Evolutionary conservation across 768 basidiomycete genomes (phyloP).

Genomic region (Ramaria rubella): DNA sequence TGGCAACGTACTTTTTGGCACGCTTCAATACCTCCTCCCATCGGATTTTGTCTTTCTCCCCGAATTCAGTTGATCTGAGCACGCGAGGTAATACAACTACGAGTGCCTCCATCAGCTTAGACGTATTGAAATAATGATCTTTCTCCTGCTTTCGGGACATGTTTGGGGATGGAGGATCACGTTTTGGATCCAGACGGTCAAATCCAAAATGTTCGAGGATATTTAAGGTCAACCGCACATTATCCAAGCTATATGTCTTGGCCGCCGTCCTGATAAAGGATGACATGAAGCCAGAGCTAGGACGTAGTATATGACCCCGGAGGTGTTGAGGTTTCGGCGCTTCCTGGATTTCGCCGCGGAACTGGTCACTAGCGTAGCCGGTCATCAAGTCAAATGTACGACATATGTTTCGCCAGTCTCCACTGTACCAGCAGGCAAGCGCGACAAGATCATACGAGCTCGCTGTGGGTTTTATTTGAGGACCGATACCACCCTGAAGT

Average conservation of each 20-base stretch:
- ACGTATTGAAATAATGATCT: constrained; percentile 34
- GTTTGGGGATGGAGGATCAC: background rate
- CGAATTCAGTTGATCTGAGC: background rate
- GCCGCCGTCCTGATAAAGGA: constrained; percentile 54
- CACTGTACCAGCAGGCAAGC: constrained; percentile 53
- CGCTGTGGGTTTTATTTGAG: constrained; percentile 40
- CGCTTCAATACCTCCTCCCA: background rate
- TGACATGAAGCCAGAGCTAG: constrained; percentile 50
- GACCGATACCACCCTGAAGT: constrained; percentile 31
- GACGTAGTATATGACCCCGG: constrained; percentile 38
- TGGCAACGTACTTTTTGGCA: too few species aligned
- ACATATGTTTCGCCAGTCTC: constrained; percentile 55
- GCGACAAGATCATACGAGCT: constrained; percentile 58
- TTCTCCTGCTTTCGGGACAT: constrained; percentile 29
- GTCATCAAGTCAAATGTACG: constrained; percentile 67
- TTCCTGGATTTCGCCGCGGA: constrained; percentile 13
- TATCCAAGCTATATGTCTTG: constrained; percentile 40
- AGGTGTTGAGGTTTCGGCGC: constrained; percentile 36
- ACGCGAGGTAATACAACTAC: constrained; percentile 35
- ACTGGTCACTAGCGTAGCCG: constrained; percentile 33
- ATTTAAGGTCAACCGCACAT: constrained; percentile 55
- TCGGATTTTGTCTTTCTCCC: background rate
- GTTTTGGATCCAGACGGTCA: constrained; percentile 23
- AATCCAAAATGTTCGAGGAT: constrained; percentile 44
- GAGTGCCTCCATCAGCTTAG: constrained; percentile 44